Percentiles rank a stretch among this genome's conserved stretches.
phyloP scores from a whole-genome alignment of 768 basidiomycete species.

The Tephrocybe sp. region DNA sequence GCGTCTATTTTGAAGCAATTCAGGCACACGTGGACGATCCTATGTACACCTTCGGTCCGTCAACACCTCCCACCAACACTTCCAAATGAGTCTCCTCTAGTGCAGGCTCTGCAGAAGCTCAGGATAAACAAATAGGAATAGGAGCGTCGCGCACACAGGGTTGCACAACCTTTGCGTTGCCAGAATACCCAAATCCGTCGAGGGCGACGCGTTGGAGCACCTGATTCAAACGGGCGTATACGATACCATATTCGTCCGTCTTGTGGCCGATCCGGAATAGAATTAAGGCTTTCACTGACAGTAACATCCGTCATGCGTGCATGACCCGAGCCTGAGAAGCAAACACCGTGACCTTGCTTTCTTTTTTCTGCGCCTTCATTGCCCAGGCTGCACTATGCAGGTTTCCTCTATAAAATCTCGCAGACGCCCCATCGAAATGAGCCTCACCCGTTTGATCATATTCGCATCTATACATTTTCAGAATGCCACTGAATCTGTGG shows the following conservation, averaged over 20 bases:
- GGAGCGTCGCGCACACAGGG: too few relatives aligned
- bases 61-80: neutral
- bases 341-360: neutral
- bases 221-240: neutral
- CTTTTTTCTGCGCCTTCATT: neutral
- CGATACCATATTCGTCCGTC: neutral
- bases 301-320: neutral
- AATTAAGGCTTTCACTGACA: neutral
- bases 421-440: neutral
- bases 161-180: neutral
- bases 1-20: too few relatives aligned
- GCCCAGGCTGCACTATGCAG: neutral
- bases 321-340: neutral
- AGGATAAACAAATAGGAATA: neutral
- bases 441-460: too few relatives aligned
- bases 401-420: neutral
- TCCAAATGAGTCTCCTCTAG: neutral
- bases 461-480: neutral
- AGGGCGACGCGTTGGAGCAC: neutral
- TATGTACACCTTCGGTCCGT: too few relatives aligned
- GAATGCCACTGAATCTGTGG: conserved; percentile 4
- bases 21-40: too few relatives aligned
- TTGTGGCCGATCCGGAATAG: neutral
- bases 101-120: neutral
- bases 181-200: neutral